Evolutionary conservation across 2,329 filamentous ascomycete genomes (phyloP), one percentile per base, ranked within the genome.

Genomic region (Paraconiothyrium sp.): DNA sequence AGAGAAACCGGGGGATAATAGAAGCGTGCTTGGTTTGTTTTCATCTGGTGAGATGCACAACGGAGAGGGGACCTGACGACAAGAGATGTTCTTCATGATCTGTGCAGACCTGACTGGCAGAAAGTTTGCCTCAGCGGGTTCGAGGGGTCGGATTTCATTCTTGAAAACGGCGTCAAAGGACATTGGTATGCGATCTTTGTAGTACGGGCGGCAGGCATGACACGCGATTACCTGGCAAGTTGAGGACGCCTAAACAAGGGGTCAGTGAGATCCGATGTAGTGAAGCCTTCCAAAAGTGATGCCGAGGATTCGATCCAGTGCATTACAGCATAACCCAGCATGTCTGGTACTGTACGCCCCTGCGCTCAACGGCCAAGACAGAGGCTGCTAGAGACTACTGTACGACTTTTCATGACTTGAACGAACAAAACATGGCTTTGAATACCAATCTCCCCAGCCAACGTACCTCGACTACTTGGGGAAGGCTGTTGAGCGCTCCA

Each of bases 151-250:
- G 20, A 77, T 64, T 39, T 77, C 68, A 37, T 79, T 76, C 32
- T 70, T 74, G 27, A 82, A 73, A 37, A 84, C 75, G 13, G 78
- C 71, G 4, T 81, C 76, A 63, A 86, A 79, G 32, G 81, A 82
- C 8, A 76, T 74, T 68, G 76, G 84, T 37, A 80, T 67, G 3
- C 83, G 80, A 48, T 85, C 82, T n/a, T 76, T 76, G 63, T 80
- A 83, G 64, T 81, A 82, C 2, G 83, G 82, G 34, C 84, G 80
- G 65, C 84, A 86, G n/a, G 68, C 72, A 35, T 83, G 82, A 62
- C 84, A 86, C 54, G 80, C 79, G 54, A 78, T 77, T 66, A 80
- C 80, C n/a, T 65, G 72, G 70, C 84, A 86, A 27, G 49, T 52
- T 13, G 58, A 48, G 14, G 22, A 51, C 58, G 67, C 16, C n/a